Conservation (phyloP, 495 filamentous ascomycete species). For the Aspergillus incahuasiensis region DNA sequence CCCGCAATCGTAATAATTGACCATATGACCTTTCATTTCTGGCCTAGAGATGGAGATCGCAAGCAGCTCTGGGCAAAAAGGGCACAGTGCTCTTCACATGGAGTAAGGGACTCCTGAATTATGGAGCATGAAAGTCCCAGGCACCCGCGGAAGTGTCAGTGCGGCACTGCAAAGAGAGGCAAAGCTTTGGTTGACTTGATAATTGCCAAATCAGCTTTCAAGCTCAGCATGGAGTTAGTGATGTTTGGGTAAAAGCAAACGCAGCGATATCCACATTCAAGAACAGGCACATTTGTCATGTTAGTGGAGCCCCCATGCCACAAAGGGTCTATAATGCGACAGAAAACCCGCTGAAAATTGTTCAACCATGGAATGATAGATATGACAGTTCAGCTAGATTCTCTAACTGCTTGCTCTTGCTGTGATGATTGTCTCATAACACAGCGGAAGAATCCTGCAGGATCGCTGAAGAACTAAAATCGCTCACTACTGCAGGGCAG, state of each 20-base stretch:
- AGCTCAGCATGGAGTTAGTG: background rate
- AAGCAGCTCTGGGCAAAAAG: background rate
- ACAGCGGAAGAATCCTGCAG: background rate
- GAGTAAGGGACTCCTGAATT: background rate
- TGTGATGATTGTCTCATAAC: no score
- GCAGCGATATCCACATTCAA: background rate
- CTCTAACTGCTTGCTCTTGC: background rate
- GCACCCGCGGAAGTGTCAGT: background rate
- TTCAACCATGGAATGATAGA: background rate
- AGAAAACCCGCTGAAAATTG: background rate
- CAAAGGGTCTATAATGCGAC: background rate
- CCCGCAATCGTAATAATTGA: no score
- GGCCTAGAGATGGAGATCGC: background rate
- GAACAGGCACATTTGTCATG: background rate
- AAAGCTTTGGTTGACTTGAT: background rate
- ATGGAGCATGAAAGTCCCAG: background rate
- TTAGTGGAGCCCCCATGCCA: background rate
- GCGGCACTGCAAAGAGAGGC: background rate
- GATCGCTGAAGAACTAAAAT: no score
- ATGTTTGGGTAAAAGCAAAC: background rate
- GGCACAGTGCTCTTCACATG: background rate
- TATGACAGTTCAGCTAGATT: background rate
- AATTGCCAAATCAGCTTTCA: background rate
- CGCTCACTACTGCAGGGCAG: no score
- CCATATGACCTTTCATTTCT: background rate